A percentile compares a stretch with the other conserved stretches of the same genome.
These are phyloP conservation scores for Cordyceps fumosorosea DNA, from an alignment of 2,329 filamentous ascomycete species.

Conservation along the genomic window DNA sequence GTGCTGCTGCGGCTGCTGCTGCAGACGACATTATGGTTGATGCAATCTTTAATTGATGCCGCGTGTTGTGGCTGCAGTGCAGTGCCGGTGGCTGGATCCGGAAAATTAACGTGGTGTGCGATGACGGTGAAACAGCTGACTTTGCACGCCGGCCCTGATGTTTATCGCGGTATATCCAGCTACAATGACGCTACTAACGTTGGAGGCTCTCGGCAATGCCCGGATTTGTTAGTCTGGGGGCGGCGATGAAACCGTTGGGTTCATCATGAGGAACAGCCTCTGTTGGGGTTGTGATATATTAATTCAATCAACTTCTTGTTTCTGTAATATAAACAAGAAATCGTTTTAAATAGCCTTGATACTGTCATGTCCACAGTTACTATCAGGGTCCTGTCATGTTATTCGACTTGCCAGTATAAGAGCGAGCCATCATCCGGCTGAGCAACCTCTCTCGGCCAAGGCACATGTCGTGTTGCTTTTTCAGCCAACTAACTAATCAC, in stretches of 20 bases:
- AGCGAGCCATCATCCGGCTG: neutral
- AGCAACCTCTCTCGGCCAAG: neutral
- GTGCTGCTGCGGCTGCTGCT: neutral
- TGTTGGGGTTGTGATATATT: no score
- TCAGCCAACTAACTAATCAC: neutral
- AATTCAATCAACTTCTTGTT: no score
- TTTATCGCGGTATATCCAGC: neutral
- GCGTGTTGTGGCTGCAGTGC: neutral
- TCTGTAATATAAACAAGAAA: no score
- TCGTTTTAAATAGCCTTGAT: neutral
- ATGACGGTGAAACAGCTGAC: neutral
- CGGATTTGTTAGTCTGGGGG: neutral
- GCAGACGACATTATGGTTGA: conserved; percentile 4
- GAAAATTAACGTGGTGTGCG: neutral
- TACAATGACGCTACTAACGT: neutral
- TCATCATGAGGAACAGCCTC: neutral
- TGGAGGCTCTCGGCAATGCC: neutral
- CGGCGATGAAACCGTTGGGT: neutral
- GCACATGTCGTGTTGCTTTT: neutral
- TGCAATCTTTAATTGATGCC: neutral
- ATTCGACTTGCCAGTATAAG: neutral
- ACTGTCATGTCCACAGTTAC: neutral
- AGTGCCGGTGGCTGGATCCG: neutral
- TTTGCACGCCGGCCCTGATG: neutral
- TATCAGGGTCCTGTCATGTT: neutral